These are phyloP conservation scores for Sporisorium exsertum DNA, from an alignment of 1,284 basidiomycete genomes.

Conservation along the genomic window DNA sequence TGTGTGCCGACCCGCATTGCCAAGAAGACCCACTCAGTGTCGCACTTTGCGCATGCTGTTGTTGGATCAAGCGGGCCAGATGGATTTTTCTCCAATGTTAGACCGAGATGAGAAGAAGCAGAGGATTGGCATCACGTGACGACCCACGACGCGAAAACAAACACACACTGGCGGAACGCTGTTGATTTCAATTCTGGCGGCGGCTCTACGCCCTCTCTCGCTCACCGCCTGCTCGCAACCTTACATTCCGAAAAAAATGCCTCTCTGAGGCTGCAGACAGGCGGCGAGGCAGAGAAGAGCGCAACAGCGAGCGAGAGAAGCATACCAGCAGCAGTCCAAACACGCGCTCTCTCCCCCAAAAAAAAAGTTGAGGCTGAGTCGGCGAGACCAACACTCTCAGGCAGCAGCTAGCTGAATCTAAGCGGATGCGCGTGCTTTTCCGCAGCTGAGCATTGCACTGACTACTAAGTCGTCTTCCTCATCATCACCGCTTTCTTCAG, in stretches of 20 bases:
- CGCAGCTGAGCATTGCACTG: background rate
- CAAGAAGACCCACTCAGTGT: background rate
- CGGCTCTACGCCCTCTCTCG: background rate
- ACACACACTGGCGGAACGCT: background rate
- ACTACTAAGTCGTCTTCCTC: background rate
- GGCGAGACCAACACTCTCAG: slow-evolving; percentile 9
- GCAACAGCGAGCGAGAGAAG: background rate
- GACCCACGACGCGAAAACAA: slow-evolving; percentile 37
- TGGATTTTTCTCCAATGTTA: background rate
- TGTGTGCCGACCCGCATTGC: background rate
- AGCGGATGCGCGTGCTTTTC: slow-evolving; percentile 5
- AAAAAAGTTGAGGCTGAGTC: slow-evolving; percentile 1
- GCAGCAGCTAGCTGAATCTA: background rate
- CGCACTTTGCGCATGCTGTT: background rate
- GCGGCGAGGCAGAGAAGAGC: background rate
- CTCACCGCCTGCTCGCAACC: background rate
- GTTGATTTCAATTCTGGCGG: background rate
- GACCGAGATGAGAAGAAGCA: background rate
- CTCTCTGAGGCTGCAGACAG: background rate
- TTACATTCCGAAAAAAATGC: background rate
- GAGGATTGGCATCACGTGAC: slow-evolving; percentile 29
- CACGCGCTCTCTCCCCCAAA: slow-evolving; percentile 5
- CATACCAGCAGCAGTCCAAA: slow-evolving; percentile 1
- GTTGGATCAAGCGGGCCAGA: background rate
- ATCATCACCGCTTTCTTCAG: slow-evolving; percentile 1